These are phyloP conservation scores for Boletus insuetus DNA, from an alignment of 768 basidiomycete species.

Conservation along the genomic window DNA sequence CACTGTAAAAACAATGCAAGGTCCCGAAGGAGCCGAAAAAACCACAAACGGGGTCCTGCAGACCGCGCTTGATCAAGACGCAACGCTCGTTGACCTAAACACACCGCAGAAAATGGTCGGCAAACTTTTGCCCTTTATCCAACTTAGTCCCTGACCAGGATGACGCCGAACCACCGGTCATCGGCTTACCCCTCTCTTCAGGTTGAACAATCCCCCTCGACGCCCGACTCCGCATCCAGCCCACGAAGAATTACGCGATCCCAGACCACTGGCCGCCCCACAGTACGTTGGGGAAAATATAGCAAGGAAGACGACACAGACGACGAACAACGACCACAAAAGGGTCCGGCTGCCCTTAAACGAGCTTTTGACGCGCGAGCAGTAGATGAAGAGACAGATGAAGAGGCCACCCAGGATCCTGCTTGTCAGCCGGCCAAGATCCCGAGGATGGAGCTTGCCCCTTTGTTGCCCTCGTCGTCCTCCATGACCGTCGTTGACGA, in stretches of 20 bases:
- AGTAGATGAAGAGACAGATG: constrained; percentile 35
- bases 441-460: constrained; percentile 25
- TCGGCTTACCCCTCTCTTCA: constrained; percentile 21
- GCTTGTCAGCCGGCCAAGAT: constrained; percentile 25
- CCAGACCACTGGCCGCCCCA: constrained; percentile 33
- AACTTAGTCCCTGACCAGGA: constrained; percentile 25
- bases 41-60: constrained; percentile 6
- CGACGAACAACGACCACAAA: constrained; percentile 17
- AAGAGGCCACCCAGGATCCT: constrained; percentile 25
- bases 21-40: constrained; percentile 23
- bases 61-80: constrained; percentile 15
- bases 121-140: constrained; percentile 30
- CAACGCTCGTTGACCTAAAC: constrained; percentile 25
- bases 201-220: constrained; percentile 19
- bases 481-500: constrained; percentile 31
- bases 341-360: constrained; percentile 26
- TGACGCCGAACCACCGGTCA: constrained; percentile 29
- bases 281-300: constrained; percentile 35
- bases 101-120: constrained; percentile 30
- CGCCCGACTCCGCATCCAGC: constrained; percentile 25
- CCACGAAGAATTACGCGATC: constrained; percentile 33
- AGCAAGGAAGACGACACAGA: constrained; percentile 31
- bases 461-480: constrained; percentile 27
- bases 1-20: constrained; percentile 33
- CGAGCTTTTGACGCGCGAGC: constrained; percentile 35